Evolutionary conservation across 2,329 filamentous ascomycete genomes (phyloP).

Genomic region (Ophiostoma piceae): DNA sequence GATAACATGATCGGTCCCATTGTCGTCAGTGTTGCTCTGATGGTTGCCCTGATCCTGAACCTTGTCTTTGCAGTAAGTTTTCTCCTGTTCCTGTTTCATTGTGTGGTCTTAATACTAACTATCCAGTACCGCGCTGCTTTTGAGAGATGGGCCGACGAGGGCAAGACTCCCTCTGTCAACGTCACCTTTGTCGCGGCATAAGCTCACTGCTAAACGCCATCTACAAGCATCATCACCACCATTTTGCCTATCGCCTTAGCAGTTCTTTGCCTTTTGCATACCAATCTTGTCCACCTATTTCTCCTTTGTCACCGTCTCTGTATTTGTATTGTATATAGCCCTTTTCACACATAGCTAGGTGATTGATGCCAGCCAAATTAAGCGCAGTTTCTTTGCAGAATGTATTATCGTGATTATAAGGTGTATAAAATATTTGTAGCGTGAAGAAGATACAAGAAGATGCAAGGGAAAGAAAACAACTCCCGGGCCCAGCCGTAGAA

Average conservation of each 20-base stretch:
- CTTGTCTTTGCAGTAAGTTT: conserved; percentile 64
- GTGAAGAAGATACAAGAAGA: background rate
- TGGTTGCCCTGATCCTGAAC: conserved; percentile 74
- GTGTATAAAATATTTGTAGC: background rate
- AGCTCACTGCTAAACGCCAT: background rate
- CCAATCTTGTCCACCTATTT: background rate
- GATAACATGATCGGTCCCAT: conserved; percentile 83
- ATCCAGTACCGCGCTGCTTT: conserved; percentile 27
- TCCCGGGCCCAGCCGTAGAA: conserved; percentile 8
- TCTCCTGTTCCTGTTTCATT: background rate
- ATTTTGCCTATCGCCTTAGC: background rate
- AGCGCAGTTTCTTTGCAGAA: background rate
- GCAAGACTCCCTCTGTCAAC: background rate
- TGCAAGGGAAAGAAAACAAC: background rate
- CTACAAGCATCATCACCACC: background rate
- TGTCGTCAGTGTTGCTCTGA: conserved; percentile 73
- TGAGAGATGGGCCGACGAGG: conserved; percentile 26
- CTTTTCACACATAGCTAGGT: background rate
- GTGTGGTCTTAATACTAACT: background rate
- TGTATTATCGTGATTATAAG: background rate
- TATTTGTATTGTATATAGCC: background rate
- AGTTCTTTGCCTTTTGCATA: background rate
- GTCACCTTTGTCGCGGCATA: conserved; percentile 20
- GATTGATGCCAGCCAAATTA: background rate
- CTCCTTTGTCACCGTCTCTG: background rate